These are phyloP conservation scores for Paracoccidioides brasiliensis DNA, from an alignment of 2,329 filamentous ascomycete species.

Conservation along the genomic window DNA sequence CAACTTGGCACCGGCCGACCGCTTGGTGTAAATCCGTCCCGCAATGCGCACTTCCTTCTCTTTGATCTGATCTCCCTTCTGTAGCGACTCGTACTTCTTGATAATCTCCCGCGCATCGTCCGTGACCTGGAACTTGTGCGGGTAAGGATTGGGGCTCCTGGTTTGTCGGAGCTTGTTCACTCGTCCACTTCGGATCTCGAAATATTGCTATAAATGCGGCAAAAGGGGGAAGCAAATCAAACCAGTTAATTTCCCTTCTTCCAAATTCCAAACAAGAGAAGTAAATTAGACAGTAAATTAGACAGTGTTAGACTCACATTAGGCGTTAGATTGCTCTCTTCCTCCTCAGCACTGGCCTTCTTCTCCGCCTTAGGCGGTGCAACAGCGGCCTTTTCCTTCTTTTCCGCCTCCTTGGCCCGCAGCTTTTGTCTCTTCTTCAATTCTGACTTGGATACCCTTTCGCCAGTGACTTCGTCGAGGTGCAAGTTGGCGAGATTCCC, in stretches of 20 bases:
- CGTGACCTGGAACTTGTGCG: constrained; percentile 83
- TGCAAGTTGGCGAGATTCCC: constrained; percentile 54
- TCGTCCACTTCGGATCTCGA: constrained; percentile 79
- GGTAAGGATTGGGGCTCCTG: constrained; percentile 71
- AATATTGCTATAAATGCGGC: constrained; percentile 57
- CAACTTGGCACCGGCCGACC: constrained; percentile 68
- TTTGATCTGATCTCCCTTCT: constrained; percentile 73
- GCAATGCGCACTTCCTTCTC: constrained; percentile 65
- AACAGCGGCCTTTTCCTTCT: constrained; percentile 69
- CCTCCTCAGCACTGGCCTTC: constrained; percentile 46
- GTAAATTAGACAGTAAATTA: neutral
- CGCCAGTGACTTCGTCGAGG: constrained; percentile 86
- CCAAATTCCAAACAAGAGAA: neutral
- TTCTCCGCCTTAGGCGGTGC: constrained; percentile 40
- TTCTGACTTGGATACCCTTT: constrained; percentile 70
- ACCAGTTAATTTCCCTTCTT: neutral
- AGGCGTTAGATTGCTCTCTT: constrained; percentile 60
- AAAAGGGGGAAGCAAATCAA: neutral
- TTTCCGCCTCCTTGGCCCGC: constrained; percentile 74
- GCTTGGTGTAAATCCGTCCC: constrained; percentile 80
- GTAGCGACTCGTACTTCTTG: constrained; percentile 59
- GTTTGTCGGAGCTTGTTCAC: constrained; percentile 64
- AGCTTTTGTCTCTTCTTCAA: constrained; percentile 95
- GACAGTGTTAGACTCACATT: constrained; percentile 42
- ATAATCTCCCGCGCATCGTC: constrained; percentile 72